Evolutionary conservation across 371 early-diverging fungal species (phyloP).

Genomic region (Aphelidium insulamus): DNA sequence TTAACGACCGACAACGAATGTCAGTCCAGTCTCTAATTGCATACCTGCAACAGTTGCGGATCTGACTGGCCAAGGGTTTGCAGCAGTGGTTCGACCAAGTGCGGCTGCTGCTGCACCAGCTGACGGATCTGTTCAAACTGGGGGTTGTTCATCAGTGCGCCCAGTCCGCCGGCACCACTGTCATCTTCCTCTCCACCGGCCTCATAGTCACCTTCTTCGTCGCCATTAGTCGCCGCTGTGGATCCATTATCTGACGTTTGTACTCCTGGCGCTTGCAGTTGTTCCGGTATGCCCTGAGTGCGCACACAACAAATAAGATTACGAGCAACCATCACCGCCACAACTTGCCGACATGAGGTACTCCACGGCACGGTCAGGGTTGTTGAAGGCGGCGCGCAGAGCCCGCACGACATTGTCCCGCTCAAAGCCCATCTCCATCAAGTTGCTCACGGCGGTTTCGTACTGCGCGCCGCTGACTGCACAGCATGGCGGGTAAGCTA

Average conservation of each 20-base stretch:
- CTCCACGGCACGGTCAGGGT: conserved; percentile 90
- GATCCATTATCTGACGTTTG: conserved; percentile 20
- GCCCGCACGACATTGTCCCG: conserved; percentile 64
- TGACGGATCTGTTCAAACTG: conserved; percentile 80
- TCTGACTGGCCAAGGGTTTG: conserved; percentile 57
- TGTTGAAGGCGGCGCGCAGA: conserved; percentile 88
- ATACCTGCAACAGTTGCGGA: conserved; percentile 54
- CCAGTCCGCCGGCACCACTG: conserved; percentile 17
- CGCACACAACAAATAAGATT: conserved; percentile 1
- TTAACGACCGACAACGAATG: background rate
- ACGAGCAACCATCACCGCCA: background rate
- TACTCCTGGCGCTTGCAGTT: conserved; percentile 6
- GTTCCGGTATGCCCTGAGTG: conserved; percentile 24
- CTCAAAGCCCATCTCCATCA: conserved; percentile 89
- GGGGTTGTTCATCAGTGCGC: conserved; percentile 42
- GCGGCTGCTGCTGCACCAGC: conserved; percentile 64
- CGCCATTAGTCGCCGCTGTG: conserved; percentile 25
- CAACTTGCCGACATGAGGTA: conserved; percentile 62
- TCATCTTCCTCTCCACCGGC: background rate
- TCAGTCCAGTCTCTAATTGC: conserved; percentile 3
- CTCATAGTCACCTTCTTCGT: conserved; percentile 11
- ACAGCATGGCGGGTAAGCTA: conserved; percentile 1
- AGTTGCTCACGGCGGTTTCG: conserved; percentile 52
- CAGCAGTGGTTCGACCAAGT: conserved; percentile 62
- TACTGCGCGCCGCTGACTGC: conserved; percentile 40